Evolutionary conservation across 2,329 filamentous ascomycete genomes (phyloP), one percentile per base, ranked within the genome.

Genomic region (Colletotrichum sp.): DNA sequence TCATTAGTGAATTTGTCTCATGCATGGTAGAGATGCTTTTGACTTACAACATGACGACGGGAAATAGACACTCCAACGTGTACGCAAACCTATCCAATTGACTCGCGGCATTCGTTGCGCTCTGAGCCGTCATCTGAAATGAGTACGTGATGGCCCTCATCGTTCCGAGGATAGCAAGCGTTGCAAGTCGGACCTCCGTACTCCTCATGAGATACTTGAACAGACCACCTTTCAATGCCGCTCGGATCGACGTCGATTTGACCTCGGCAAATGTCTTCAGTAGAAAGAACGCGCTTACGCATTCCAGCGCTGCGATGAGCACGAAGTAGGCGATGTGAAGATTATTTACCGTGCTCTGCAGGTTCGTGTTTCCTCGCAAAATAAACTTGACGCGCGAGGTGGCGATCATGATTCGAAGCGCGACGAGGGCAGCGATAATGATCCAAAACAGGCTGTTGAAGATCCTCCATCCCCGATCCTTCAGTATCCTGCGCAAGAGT

Each of bases 401-500:
- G 15, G 83, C 79, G 55, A 87, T 86, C 16, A 80, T 77, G 12
- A 87, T 79, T 61, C 91, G 88, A 52, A 92, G 86, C 0, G 87
- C 82, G 3, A 83, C 80, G 48, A 92, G 89, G 12, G 90, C 83
- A 2, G 87, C 83, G 43, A 93, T 83, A 76, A 93, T 90, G 5
- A 87, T 88, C 77, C 91, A 93, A 78, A 93, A 90, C 6, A 93
- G 86, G 5, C 81, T 80, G 52, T 88, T 85, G 74, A 91, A 91
- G 5, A 89, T 82, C 3, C 84, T 81, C 76, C 82, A 81, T 18
- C 79, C 79, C n/a, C 78, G 78, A 66, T 87, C 86, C 71, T 86
- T 86, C 1, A 91, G 82, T n/a, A 90, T 86, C 32, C 88, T 86
- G 18, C 84, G 86, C 1, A 91, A 84, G 71, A 90, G 89, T 43